Evolutionary conservation across 805 yeast species (phyloP), one percentile per base, ranked within the genome.

Genomic region (Yamadazyma paraphyllophila): DNA sequence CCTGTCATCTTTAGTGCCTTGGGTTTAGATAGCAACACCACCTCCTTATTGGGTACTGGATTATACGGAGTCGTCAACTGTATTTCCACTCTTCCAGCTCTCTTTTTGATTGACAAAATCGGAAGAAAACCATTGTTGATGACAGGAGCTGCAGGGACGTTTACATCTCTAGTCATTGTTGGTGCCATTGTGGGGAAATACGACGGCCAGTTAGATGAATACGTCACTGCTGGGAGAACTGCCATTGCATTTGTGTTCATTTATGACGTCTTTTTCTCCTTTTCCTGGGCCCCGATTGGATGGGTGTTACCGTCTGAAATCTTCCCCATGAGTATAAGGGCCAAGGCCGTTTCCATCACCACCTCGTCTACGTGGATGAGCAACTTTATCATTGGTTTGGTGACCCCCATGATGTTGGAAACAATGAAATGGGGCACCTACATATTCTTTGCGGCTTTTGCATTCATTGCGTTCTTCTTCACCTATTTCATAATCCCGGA

Each of bases 401-500:
- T 65, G 48, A 67, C 71, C 59, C 72, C 49, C 47, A 59, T 46
- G 52, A 65, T 61, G 52, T 45, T 55, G 29, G 51, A 49, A 13
- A 47, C 48, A n/a, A 47, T 55, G 60, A 63, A 61, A 52, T 64
- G 60, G 50, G 60, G 58, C 49, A 49, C 66, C 56, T 56, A 56
- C 41, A 48, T 55, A 24, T 56, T 56, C 50, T 53, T 56, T 56
- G 60, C 58, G 46, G 58, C 55, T 12, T 50, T 50, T 45, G 49
- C 50, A 15, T 27, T 53, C 25, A 46, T 51, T 39, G 49, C 52
- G 14, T 78, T 82, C 71, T 80, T 74, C 65, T 50, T 47, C 37
- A 44, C 48, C 4, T 47, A 7, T 30, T 41, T 47, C 25, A 33
- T 44, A 10, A 82, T 81, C 63, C 91, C 91, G 39, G 91, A 85